Percentiles rank a stretch among this genome's conserved stretches.
phyloP scores from a whole-genome alignment of 441 rosid genomes.

The Pelargonium australe region DNA sequence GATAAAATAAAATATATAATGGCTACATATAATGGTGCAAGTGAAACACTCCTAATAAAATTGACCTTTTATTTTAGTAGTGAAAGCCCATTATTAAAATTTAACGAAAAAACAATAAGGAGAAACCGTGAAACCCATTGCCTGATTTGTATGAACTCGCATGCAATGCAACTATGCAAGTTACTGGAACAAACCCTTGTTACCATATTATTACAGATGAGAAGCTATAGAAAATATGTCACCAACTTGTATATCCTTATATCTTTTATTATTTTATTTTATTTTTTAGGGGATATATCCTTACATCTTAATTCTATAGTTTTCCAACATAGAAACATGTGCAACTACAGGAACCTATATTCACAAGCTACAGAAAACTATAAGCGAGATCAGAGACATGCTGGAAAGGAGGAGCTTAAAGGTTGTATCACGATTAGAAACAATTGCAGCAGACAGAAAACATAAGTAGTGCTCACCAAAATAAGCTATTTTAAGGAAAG shows the following conservation, averaged over 20 bases:
- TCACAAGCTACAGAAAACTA: neutral
- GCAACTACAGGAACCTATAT: neutral
- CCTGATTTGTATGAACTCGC: neutral
- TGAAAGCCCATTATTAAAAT: no score
- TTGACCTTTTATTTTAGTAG: no score
- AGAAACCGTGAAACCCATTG: neutral
- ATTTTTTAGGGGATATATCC: no score
- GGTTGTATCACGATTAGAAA: conserved; percentile 4
- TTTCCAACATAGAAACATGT: neutral
- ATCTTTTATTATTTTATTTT: no score
- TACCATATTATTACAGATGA: neutral
- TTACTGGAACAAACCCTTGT: neutral
- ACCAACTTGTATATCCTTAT: neutral
- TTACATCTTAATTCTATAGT: neutral
- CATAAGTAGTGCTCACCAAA: neutral
- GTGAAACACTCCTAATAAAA: no score
- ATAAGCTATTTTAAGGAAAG: neutral
- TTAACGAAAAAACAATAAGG: no score
- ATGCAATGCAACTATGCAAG: neutral
- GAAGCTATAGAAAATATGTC: neutral
- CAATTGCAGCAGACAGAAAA: neutral
- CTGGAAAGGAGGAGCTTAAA: conserved; percentile 6
- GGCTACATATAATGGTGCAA: no score
- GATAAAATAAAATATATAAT: no score
- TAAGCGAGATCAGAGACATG: conserved; percentile 4